Evolutionary conservation across 2,329 filamentous ascomycete species (phyloP), one percentile per base, ranked within the genome.

Genomic region (Fusarium robinianum): DNA sequence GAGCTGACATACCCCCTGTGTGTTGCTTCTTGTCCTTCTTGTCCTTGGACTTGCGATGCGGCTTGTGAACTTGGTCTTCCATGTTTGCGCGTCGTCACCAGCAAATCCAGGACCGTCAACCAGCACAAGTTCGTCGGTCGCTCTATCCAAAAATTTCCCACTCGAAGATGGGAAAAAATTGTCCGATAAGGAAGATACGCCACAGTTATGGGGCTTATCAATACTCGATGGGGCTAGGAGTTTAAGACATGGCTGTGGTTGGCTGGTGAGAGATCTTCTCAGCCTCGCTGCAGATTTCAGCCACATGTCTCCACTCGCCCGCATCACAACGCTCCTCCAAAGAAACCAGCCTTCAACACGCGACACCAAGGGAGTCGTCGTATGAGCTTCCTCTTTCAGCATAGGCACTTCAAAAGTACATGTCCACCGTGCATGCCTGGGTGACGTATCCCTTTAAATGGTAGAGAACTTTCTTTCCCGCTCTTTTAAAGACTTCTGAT

Each of bases 41-140:
- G 72, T 94, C 88, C 72, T 96, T 96, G 19, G 84, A 75, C 63
- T 88, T 84, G 63, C 91, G 80, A 76, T 97, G 92, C 62, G 90
- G 81, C 71, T 89, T 84, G 65, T 97, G 90, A 30, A 79, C 70
- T 74, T 96, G 91, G 51, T 90, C 80, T 67, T 91, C 87, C 87
- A 90, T 91, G 60, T 53, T 78, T 67, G 67, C 58, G 53, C 49
- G 46, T 57, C 37, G 55, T 58, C 42, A 43, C 38, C 46, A 54
- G 49, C 47, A 53, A 50, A 35, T 47, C 39, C 44, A 58, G 44
- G 36, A 53, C 50, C 52, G 50, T 56, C 46, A 50, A 43, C 41
- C 5, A 17, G n/a, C 5, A 18, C 16, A 18, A 32, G 26, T 14
- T 18, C 21, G 25, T 38, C 37, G 41, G 41, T 44, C 36, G 33